Evolutionary conservation across 2,329 filamentous ascomycete genomes (phyloP).

Genomic region (Ascosphaera apis): DNA sequence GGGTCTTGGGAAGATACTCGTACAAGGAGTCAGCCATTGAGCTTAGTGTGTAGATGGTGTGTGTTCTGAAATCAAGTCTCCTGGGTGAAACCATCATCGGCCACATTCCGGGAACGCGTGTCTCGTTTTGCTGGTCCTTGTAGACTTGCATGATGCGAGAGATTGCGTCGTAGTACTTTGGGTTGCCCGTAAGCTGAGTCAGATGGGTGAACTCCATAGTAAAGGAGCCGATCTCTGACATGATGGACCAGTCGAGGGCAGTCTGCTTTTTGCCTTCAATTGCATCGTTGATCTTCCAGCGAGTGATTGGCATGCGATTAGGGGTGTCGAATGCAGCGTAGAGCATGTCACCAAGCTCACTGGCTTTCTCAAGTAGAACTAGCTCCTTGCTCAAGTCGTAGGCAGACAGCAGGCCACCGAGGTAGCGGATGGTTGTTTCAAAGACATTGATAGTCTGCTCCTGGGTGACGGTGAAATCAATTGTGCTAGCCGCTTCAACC

Average conservation of each 20-base stretch:
- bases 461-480: slow-evolving; percentile 28
- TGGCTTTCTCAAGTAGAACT: slow-evolving; percentile 26
- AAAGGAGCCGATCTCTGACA: slow-evolving; percentile 19
- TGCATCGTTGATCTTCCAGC: slow-evolving; percentile 9
- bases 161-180: slow-evolving; percentile 17
- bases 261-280: slow-evolving; percentile 8
- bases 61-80: slow-evolving; percentile 8
- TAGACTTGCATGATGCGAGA: slow-evolving; percentile 15
- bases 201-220: slow-evolving; percentile 20
- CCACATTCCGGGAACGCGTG: slow-evolving; percentile 19
- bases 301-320: slow-evolving; percentile 9
- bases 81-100: slow-evolving; percentile 13
- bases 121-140: slow-evolving; percentile 12
- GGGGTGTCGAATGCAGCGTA: slow-evolving; percentile 20
- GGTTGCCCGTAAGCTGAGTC: slow-evolving; percentile 16
- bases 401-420: slow-evolving; percentile 29
- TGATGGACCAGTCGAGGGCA: slow-evolving; percentile 8
- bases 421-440: slow-evolving; percentile 29
- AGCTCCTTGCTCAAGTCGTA: slow-evolving; percentile 29
- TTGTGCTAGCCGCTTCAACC: slow-evolving; percentile 25
- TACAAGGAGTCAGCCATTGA: slow-evolving; percentile 34
- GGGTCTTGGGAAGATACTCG: slow-evolving; percentile 40
- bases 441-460: slow-evolving; percentile 20
- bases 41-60: slow-evolving; percentile 27
- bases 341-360: slow-evolving; percentile 31